Evolutionary conservation across 2,329 filamentous ascomycete genomes (phyloP).

Genomic region (Harringtonia lauricola): DNA sequence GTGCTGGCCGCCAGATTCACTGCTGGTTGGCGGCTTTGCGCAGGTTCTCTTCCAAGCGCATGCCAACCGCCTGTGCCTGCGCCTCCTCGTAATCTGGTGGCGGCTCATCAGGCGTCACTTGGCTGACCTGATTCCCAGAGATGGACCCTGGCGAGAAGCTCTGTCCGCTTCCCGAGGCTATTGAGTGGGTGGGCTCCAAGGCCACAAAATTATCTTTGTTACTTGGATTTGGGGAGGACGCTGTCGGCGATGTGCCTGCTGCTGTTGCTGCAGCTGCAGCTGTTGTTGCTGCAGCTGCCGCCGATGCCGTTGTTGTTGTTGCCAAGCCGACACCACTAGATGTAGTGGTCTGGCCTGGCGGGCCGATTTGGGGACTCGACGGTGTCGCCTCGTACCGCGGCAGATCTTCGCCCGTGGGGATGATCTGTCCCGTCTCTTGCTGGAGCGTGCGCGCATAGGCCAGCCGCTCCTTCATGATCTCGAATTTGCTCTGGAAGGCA

Average conservation of each 20-base stretch:
- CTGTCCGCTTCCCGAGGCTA: slow-evolving; percentile 1
- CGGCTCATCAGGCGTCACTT: slow-evolving; percentile 54
- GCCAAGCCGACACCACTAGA: slow-evolving; percentile 15
- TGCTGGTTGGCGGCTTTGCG: slow-evolving; percentile 61
- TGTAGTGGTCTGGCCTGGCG: too few species aligned
- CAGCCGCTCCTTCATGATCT: slow-evolving; percentile 73
- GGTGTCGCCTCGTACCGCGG: slow-evolving; percentile 65
- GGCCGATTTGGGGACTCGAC: too few species aligned
- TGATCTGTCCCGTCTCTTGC: slow-evolving; percentile 51
- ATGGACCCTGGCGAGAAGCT: not conserved
- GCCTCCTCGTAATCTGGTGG: slow-evolving; percentile 89
- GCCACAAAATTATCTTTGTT: not conserved
- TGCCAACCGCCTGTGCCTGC: slow-evolving; percentile 57
- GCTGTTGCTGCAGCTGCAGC: slow-evolving; percentile 9
- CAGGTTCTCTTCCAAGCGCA: slow-evolving; percentile 56
- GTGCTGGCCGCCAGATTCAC: too few species aligned
- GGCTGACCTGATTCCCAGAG: slow-evolving; percentile 10
- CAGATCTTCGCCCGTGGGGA: slow-evolving; percentile 69
- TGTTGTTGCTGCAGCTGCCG: slow-evolving; percentile 11
- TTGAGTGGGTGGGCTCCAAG: not conserved
- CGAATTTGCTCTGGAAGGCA: slow-evolving; percentile 76
- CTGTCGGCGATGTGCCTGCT: not conserved
- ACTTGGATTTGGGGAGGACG: not conserved
- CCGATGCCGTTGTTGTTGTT: slow-evolving; percentile 14
- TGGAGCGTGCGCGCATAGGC: slow-evolving; percentile 70